Conservation (phyloP, 148 eudicot genomes). For the Pouteria glomerata region DNA sequence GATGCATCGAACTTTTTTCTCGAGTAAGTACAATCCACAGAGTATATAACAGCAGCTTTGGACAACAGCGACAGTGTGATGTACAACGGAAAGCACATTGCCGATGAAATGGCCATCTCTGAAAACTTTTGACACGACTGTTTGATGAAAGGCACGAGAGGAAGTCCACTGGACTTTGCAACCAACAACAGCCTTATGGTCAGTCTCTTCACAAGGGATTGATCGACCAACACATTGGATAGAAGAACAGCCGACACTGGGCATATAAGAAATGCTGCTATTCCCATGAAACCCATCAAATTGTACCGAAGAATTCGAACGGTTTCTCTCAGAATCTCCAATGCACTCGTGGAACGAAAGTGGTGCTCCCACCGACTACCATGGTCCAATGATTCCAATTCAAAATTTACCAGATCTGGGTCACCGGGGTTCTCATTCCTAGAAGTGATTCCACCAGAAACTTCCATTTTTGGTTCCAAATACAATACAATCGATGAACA, state of each 20-base stretch:
- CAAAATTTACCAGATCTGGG: slow-evolving; percentile 10
- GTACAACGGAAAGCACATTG: slow-evolving; percentile 70
- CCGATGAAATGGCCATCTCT: slow-evolving; percentile 58
- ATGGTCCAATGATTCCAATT: slow-evolving; percentile 19
- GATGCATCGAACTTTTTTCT: slow-evolving; percentile 53
- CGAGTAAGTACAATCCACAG: slow-evolving; percentile 87
- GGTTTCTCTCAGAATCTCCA: slow-evolving; percentile 75
- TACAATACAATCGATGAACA: slow-evolving; percentile 4
- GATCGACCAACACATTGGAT: slow-evolving; percentile 67
- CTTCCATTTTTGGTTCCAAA: slow-evolving; percentile 21
- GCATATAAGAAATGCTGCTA: slow-evolving; percentile 63
- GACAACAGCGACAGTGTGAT: slow-evolving; percentile 64
- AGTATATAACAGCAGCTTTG: slow-evolving; percentile 77
- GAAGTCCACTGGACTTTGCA: slow-evolving; percentile 74
- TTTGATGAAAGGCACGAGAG: slow-evolving; percentile 56
- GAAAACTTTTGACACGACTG: slow-evolving; percentile 69
- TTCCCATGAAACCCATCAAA: slow-evolving; percentile 51
- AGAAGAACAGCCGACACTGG: slow-evolving; percentile 74
- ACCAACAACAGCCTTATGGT: slow-evolving; percentile 51
- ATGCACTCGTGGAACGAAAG: slow-evolving; percentile 51
- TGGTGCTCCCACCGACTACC: slow-evolving; percentile 27
- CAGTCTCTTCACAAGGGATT: slow-evolving; percentile 56
- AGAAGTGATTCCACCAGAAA: slow-evolving; percentile 19
- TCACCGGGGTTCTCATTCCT: slow-evolving; percentile 19
- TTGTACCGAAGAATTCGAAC: slow-evolving; percentile 80